Evolutionary conservation across 2,329 filamentous ascomycete genomes (phyloP), one percentile per base, ranked within the genome.

Genomic region (Beauveria australis): DNA sequence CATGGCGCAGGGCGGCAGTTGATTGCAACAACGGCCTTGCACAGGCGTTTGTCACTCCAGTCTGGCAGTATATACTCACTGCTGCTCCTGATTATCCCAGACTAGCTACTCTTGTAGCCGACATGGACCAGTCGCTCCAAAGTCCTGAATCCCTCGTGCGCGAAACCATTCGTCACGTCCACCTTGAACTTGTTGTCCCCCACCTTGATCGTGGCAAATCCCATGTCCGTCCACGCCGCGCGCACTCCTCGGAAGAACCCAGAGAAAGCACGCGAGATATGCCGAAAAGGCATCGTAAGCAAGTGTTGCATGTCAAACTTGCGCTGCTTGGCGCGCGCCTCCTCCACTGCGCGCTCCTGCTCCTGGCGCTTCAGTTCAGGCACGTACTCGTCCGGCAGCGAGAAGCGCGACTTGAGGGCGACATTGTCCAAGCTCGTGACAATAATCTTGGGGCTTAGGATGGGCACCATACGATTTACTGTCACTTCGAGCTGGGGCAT

Each of bases 281-380:
- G 77, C 22, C 83, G 75, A 64, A 87, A 84, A 19, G 83, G 83
- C 68, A 79, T 75, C 10, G 81, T 84, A 73, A 86, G 73, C 43
- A 85, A 68, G 67, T 85, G 80, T 59, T 78, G 74, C 72, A 78
- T 76, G 70, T 84, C 79, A 63, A 82, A 81, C 68, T 82, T 76
- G 60, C 73, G 74, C 62, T 73, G 71, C 59, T 72, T 73, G 61
- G 73, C 72, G 62, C 68, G 72, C 57, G 71, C 67, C 61, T 70
- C 70, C 63, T 76, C 72, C 64, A 78, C 74, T 24, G 73, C 71
- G 12, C 70, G 69, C 64, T 72, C 61, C 26, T 65, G 58, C 63
- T 73, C 67, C 16, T 68, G 59, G 1, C 71, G 68, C 61, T 65
- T 67, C 46, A 74, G 65, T 59, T 72, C 71, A 4, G 74, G 74